These are phyloP conservation scores for Beauveria medogensis DNA, from an alignment of 2,329 filamentous ascomycete species.

Conservation along the genomic window DNA sequence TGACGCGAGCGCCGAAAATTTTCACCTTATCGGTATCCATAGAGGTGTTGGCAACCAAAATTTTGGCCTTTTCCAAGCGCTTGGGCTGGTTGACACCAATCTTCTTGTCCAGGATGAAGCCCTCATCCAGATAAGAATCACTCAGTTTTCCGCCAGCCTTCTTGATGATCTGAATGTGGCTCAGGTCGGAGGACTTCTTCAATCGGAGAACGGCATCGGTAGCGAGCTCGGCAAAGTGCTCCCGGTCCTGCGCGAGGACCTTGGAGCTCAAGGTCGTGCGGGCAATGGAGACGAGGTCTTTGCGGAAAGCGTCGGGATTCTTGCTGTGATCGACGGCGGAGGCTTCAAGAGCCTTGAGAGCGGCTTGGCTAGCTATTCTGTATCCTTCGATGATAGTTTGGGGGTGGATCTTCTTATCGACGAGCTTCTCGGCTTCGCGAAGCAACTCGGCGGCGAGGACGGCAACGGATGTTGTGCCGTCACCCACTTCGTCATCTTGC, in stretches of 20 bases:
- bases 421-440: slow-evolving; percentile 91
- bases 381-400: slow-evolving; percentile 99
- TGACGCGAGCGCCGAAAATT: slow-evolving; percentile 95
- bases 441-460: slow-evolving; percentile 92
- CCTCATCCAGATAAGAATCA: slow-evolving; percentile 95
- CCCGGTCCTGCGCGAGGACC: slow-evolving; percentile 86
- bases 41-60: slow-evolving; percentile 91
- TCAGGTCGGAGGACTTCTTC: slow-evolving; percentile 84
- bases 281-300: slow-evolving; percentile 84
- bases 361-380: slow-evolving; percentile 89
- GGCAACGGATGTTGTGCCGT: slow-evolving; percentile 96
- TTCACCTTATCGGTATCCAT: slow-evolving; percentile 99
- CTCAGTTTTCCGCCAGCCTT: slow-evolving; percentile 96
- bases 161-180: slow-evolving; percentile 99
- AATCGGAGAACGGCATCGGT: slow-evolving; percentile 86
- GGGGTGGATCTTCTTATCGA: slow-evolving; percentile 97
- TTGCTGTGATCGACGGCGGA: slow-evolving; percentile 85
- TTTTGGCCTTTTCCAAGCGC: slow-evolving; percentile 95
- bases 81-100: slow-evolving; percentile 99
- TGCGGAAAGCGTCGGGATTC: slow-evolving; percentile 73
- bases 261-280: slow-evolving; percentile 96
- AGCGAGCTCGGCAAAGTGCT: slow-evolving; percentile 84
- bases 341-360: slow-evolving; percentile 74
- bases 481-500: slow-evolving; percentile 96
- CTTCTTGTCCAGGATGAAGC: slow-evolving; percentile 98